Base-by-base conservation (phyloP, 805 yeast species). In the Saccharomycopsis fodiens region DNA sequence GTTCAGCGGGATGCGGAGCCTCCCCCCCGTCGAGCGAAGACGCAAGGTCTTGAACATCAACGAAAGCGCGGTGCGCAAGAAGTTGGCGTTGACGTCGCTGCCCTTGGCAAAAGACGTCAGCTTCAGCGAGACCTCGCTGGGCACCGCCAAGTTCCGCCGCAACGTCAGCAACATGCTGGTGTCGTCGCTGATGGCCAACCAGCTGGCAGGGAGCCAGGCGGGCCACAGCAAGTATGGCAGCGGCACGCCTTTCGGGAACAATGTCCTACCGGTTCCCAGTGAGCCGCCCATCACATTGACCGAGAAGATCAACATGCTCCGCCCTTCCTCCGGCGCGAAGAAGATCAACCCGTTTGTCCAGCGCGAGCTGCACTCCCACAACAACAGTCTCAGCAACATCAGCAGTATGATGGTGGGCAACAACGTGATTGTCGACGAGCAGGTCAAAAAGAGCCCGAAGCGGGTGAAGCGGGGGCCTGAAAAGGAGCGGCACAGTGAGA, bases 231-330 rank as follows among this genome's bases (percentile, higher is more conserved):
- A 32, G 20, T 32, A 10, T 10, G 17, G 20, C 8, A 10, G 19
- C 19, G 8, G 20, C 8, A 29, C 12, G 12, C n/a, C n/a, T n/a
- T n/a, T n/a, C n/a, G n/a, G n/a, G n/a, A n/a, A n/a, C n/a, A n/a
- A n/a, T n/a, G n/a, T n/a, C n/a, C n/a, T n/a, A n/a, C n/a, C n/a
- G n/a, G 30, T 50, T 17, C 44, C 53, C 5, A 50, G 40, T 35
- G 51, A 47, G 25, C 53, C 53, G 4, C 53, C 53, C 19, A 46
- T 50, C 20, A 40, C 53, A 3, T 30, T 50, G 3, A 35, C n/a
- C 25, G 53, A 50, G 31, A 50, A 50, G 32, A 50, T 50, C 20
- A 50, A 50, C 39, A 20, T 50, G 35, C 34, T 50, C 8, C 38
- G 46, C 19, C 48, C 51, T 5, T 46, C 38, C 12, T 19, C 12